Base-by-base conservation (phyloP, 805 yeast genomes). In the Yarrowia sp. region DNA sequence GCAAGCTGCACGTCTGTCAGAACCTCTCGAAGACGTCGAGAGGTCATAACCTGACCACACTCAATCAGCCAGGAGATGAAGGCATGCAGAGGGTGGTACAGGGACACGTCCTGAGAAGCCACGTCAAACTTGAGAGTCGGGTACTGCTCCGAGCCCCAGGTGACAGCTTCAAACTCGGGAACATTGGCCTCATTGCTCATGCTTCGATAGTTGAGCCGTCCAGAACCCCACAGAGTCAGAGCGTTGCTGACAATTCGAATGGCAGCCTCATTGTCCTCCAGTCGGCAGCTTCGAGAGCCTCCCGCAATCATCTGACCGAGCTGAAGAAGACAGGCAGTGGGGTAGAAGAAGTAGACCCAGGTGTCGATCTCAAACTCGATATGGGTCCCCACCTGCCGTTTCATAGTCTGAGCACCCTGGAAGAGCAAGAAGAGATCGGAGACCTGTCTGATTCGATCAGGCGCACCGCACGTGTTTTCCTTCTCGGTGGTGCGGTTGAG, bases 281-380 rank as follows among this genome's bases (percentile, higher is more conserved):
- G 55, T 10, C 71, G 17, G 36, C 74, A 73, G 14, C 71, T 72
- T 34, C 68, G 44, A 34, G 76, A 71, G 6, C 80, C 80, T 10
- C 70, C 58, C 0, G 82, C 81, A 5, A 79, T 74, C 24, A 72
- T 70, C 9, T 75, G 71, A 5, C 79, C 78, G 1, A 80, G 74
- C 68, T 89, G 88, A 10, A 88, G 83, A 0, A 91, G 82, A 3
- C 87, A 90, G 66, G 90, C 87, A 69, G 87, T 76, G 1, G 89
- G 86, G 70, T 88, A 89, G 75, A 89, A 89, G 73, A 83, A 88
- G 1, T 86, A 84, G 1, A 88, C 84, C 81, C 93, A 95, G 64
- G 91, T 94, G 39, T 90, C 91, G 53, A 87, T 87, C 74, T 94
- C 99, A 75, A 90, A 95, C 74, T 93, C 97, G 10, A 94, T 92